Percentiles rank a stretch among this genome's conserved stretches.
Evolutionary conservation across 2,329 filamentous ascomycete genomes (phyloP).

Genomic region (Clarireedia homoeocarpa): DNA sequence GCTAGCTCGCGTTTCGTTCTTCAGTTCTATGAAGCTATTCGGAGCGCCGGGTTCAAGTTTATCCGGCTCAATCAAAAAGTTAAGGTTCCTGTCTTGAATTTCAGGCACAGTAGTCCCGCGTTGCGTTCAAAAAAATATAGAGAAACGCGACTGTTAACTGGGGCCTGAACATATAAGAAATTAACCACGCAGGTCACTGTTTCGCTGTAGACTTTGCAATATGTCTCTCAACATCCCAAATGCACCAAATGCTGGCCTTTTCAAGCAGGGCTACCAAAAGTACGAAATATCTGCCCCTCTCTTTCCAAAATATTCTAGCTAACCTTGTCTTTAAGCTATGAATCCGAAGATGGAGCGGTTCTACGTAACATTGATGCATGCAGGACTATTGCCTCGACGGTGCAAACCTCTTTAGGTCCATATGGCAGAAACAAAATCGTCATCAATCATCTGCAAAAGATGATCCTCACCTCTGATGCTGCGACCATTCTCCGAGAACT

Average conservation of each 20-base stretch:
- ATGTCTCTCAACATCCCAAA: slow-evolving; percentile 97
- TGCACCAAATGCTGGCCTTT: slow-evolving; percentile 86
- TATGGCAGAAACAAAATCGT: slow-evolving; percentile 99
- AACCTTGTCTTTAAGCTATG: slow-evolving; percentile 59
- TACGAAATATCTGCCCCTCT: slow-evolving; percentile 38
- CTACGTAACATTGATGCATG: slow-evolving; percentile 98
- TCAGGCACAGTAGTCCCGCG: neutral
- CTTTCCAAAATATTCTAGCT: slow-evolving; percentile 25
- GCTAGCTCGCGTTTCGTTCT: neutral
- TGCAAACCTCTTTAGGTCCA: slow-evolving; percentile 92
- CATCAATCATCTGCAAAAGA: slow-evolving; percentile 99
- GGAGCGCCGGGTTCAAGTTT: slow-evolving; percentile 1
- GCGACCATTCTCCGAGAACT: slow-evolving; percentile 96
- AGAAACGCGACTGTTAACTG: slow-evolving; percentile 5
- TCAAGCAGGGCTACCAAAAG: slow-evolving; percentile 91
- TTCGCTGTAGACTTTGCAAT: slow-evolving; percentile 10
- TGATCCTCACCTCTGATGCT: slow-evolving; percentile 97
- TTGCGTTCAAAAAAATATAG: slow-evolving; percentile 6
- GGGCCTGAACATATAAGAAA: slow-evolving; percentile 6
- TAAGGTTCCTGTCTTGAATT: neutral
- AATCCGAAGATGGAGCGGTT: slow-evolving; percentile 97
- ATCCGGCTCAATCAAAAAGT: neutral
- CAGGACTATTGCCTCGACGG: slow-evolving; percentile 88
- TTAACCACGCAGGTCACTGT: slow-evolving; percentile 10
- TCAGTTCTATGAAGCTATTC: slow-evolving; percentile 10